Conservation (phyloP, 1,139 yeast genomes). For the Yamadazyma aaseri region DNA sequence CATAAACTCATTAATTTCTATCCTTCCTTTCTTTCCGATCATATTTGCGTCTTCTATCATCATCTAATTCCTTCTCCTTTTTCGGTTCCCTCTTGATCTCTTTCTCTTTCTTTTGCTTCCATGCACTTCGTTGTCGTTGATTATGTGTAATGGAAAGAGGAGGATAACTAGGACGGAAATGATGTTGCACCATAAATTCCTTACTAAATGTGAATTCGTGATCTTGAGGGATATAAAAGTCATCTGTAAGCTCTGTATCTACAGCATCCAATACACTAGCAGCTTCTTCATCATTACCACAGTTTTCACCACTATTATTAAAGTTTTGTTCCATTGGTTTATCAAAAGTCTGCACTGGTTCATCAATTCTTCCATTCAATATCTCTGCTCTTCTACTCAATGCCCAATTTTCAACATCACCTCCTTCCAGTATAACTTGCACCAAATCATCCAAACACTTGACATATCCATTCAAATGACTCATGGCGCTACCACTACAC, state of each 20-base stretch:
- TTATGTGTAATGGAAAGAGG: conserved; percentile 42
- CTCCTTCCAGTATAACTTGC: conserved; percentile 42
- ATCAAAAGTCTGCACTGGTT: not conserved
- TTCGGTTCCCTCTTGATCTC: conserved; percentile 11
- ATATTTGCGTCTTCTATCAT: conserved; percentile 6
- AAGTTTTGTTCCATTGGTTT: not conserved
- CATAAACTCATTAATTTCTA: conserved; percentile 2
- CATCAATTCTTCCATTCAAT: conserved; percentile 17
- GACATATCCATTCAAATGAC: conserved; percentile 54
- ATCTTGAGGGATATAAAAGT: conserved; percentile 26
- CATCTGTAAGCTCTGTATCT: not conserved
- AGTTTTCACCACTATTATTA: conserved; percentile 2
- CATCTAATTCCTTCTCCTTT: conserved; percentile 7
- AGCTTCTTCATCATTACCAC: conserved; percentile 6
- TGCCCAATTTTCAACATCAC: conserved; percentile 56
- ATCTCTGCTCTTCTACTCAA: conserved; percentile 49
- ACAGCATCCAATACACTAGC: not conserved
- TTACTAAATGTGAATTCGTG: conserved; percentile 36
- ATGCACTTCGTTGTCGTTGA: conserved; percentile 15
- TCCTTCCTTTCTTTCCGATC: conserved; percentile 7
- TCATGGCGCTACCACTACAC: conserved; percentile 40
- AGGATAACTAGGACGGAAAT: conserved; percentile 46
- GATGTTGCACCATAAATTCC: conserved; percentile 31
- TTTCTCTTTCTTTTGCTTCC: conserved; percentile 12
- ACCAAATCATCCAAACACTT: conserved; percentile 57